Percentiles rank a stretch among this genome's conserved stretches.
Conservation (phyloP, 306 rosid species). For the barrel medic (Medicago truncatula) region DNA sequence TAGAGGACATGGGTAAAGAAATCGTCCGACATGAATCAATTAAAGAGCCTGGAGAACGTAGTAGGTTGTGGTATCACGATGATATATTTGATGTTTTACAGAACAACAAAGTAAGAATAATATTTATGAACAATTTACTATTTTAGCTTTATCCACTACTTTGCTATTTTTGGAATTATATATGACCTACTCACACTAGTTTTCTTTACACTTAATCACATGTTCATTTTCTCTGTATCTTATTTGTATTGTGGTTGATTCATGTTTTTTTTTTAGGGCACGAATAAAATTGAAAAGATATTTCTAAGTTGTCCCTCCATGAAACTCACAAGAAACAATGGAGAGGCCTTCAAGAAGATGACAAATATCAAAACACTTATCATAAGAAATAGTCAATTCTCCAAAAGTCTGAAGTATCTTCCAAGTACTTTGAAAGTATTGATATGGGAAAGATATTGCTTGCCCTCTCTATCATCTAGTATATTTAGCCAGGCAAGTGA, state of each 20-base stretch:
- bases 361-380: background rate
- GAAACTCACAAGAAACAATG: no score
- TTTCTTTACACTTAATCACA: no score
- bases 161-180: no score
- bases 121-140: no score
- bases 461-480: background rate
- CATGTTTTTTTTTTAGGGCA: no score
- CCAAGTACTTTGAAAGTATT: conserved; percentile 20
- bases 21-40: conserved; percentile 26
- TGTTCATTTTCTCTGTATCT: no score
- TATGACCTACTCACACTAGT: no score
- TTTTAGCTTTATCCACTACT: no score
- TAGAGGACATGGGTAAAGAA: background rate
- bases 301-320: no score
- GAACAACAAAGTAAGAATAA: conserved; percentile 1
- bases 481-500: background rate
- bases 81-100: conserved; percentile 1
- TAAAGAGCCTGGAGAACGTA: background rate
- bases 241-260: no score
- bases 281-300: background rate
- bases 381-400: no score
- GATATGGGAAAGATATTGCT: background rate
- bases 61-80: conserved; percentile 5
- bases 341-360: background rate
- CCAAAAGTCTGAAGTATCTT: background rate